These are phyloP conservation scores for Zizania latifolia DNA, from an alignment of 176 grass and related monocot genomes.

Conservation along the genomic window DNA sequence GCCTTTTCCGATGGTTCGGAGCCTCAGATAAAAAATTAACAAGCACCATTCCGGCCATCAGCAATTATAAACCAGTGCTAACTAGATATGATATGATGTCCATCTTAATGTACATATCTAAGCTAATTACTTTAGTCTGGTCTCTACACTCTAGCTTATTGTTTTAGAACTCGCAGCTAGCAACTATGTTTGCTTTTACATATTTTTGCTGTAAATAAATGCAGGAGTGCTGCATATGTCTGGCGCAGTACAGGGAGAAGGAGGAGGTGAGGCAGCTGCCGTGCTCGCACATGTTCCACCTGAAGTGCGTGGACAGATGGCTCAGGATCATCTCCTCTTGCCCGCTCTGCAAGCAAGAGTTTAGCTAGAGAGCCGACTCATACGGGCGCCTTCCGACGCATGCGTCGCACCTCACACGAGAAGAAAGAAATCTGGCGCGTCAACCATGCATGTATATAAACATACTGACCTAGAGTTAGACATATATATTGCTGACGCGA, in stretches of 20 bases:
- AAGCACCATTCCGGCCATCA: neutral
- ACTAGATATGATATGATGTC: neutral
- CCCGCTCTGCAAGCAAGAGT: slow-evolving; percentile 96
- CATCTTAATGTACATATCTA: neutral
- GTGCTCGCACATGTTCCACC: slow-evolving; percentile 88
- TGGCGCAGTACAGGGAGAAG: slow-evolving; percentile 71
- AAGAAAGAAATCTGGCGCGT: neutral
- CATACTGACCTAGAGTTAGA: slow-evolving; percentile 27
- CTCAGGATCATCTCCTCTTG: slow-evolving; percentile 96
- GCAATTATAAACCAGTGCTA: neutral
- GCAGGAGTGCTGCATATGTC: slow-evolving; percentile 97
- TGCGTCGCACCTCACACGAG: slow-evolving; percentile 28
- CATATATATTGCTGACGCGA: slow-evolving; percentile 8
- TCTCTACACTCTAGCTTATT: neutral
- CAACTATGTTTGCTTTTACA: neutral
- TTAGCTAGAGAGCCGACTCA: slow-evolving; percentile 31
- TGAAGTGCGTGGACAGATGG: slow-evolving; percentile 87
- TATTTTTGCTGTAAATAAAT: neutral
- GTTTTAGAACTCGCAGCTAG: neutral
- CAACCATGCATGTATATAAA: slow-evolving; percentile 1
- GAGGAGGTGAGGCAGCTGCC: slow-evolving; percentile 92
- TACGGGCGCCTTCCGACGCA: slow-evolving; percentile 10
- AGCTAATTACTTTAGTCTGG: no score
- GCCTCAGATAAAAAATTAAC: neutral
- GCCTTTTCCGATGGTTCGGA: slow-evolving; percentile 12